phyloP scores from a whole-genome alignment of 1,284 basidiomycete species.

The Heterobasidion occidentale region DNA sequence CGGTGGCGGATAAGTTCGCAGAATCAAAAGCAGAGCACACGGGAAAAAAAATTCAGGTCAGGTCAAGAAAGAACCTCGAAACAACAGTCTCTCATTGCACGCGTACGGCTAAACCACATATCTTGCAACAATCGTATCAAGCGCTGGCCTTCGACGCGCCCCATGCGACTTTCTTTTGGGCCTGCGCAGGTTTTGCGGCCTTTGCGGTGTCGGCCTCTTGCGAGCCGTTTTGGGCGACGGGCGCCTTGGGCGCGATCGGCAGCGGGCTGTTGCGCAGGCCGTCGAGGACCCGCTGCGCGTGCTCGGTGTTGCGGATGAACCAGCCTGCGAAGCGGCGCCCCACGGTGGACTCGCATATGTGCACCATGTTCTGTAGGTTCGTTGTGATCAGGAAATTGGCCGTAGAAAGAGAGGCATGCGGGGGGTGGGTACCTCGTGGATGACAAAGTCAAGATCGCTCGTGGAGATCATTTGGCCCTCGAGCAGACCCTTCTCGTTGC shows the following conservation, averaged over 20 bases:
- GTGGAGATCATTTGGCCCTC: conserved; percentile 86
- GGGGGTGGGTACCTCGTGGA: conserved; percentile 67
- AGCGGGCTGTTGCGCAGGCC: conserved; percentile 67
- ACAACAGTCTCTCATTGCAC: not conserved
- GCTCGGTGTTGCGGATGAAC: conserved; percentile 94
- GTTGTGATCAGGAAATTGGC: not conserved
- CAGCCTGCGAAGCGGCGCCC: conserved; percentile 91
- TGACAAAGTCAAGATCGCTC: conserved; percentile 93
- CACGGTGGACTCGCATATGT: conserved; percentile 90
- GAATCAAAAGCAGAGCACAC: too few relatives aligned
- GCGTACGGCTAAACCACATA: too few relatives aligned
- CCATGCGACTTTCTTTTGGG: conserved; percentile 25
- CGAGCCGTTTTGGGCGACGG: not conserved
- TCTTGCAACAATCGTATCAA: not conserved
- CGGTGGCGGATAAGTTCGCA: too few relatives aligned
- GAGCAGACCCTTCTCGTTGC: conserved; percentile 53
- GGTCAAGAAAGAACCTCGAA: not conserved
- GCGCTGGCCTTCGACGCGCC: not conserved
- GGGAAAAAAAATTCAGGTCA: too few relatives aligned
- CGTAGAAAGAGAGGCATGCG: not conserved
- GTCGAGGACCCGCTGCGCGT: conserved; percentile 79
- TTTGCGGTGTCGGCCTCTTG: conserved; percentile 8
- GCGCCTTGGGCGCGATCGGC: conserved; percentile 24
- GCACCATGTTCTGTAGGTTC: conserved; percentile 76
- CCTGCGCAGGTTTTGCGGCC: conserved; percentile 9